phyloP scores from a whole-genome alignment of 805 yeast species.

The Kodamaea restingae region DNA sequence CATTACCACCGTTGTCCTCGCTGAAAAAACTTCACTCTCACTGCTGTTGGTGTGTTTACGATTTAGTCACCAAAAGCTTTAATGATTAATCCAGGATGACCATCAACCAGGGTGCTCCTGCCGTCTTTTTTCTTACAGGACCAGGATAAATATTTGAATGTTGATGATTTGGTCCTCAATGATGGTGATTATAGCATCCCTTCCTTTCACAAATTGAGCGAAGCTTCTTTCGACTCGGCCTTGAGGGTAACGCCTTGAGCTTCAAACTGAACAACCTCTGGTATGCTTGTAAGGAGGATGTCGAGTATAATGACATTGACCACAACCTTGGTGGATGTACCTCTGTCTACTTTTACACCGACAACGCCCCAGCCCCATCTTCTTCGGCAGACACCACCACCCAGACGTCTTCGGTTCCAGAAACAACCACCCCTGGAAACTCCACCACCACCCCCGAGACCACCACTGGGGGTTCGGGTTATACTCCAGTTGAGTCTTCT shows the following conservation, averaged over 20 bases:
- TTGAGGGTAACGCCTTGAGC: conserved; percentile 29
- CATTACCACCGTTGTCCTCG: conserved; percentile 23
- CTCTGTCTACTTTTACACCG: conserved; percentile 17
- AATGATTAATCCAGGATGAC: conserved; percentile 6
- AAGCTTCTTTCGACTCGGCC: too few species aligned
- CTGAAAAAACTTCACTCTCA: conserved; percentile 28
- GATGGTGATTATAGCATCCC: conserved; percentile 18
- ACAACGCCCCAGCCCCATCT: conserved; percentile 6
- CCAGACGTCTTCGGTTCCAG: too few species aligned
- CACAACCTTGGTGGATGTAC: conserved; percentile 17
- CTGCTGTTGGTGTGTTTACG: conserved; percentile 25
- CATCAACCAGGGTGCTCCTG: conserved; percentile 14
- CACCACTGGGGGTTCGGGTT: too few species aligned
- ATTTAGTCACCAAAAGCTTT: conserved; percentile 16
- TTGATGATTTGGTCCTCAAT: conserved; percentile 17
- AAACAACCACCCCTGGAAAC: too few species aligned
- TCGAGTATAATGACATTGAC: conserved; percentile 14
- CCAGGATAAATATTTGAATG: conserved; percentile 27
- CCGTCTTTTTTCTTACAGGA: conserved; percentile 22
- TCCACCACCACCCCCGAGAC: background rate
- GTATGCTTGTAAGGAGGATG: too few species aligned
- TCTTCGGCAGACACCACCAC: conserved; percentile 1
- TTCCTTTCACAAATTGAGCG: too few species aligned
- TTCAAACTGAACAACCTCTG: conserved; percentile 21
- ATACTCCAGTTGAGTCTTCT: too few species aligned